Evolutionary conservation across 352 stramenopile genomes (phyloP).

Genomic region (Phytopythium boreale): DNA sequence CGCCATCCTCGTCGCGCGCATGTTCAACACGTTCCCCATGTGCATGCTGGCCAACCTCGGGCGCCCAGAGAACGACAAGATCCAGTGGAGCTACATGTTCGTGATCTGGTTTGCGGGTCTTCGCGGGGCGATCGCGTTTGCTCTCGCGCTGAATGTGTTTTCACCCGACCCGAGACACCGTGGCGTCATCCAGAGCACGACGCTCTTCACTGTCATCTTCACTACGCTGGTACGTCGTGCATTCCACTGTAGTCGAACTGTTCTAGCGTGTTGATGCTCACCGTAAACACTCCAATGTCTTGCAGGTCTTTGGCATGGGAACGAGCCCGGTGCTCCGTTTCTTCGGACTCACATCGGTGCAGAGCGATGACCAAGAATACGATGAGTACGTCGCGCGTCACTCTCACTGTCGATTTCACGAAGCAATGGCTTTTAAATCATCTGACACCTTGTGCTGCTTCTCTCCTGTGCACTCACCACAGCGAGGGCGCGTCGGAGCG

Average conservation of each 20-base stretch:
- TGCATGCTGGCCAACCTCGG: slow-evolving; percentile 71
- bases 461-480: not conserved
- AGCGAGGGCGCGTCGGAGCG: slow-evolving; percentile 48
- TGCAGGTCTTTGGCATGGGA: slow-evolving; percentile 71
- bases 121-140: slow-evolving; percentile 92
- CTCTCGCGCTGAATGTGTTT: slow-evolving; percentile 73
- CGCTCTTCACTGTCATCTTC: slow-evolving; percentile 81
- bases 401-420: not conserved
- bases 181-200: slow-evolving; percentile 74
- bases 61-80: slow-evolving; percentile 56
- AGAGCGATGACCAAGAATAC: slow-evolving; percentile 31
- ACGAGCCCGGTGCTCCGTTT: slow-evolving; percentile 63
- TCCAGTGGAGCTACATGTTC: slow-evolving; percentile 78
- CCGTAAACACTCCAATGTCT: not conserved
- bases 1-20: slow-evolving; percentile 58
- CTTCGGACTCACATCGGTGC: slow-evolving; percentile 43
- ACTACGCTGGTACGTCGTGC: slow-evolving; percentile 57
- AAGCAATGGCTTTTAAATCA: not conserved
- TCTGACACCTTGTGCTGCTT: slow-evolving; percentile 9
- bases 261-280: not conserved
- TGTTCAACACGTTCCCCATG: slow-evolving; percentile 79
- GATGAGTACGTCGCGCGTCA: slow-evolving; percentile 42
- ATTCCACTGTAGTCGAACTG: not conserved
- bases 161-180: slow-evolving; percentile 44
- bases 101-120: slow-evolving; percentile 92